Base-by-base conservation (phyloP, 2,329 filamentous ascomycete species). In the Trichoderma sp. region DNA sequence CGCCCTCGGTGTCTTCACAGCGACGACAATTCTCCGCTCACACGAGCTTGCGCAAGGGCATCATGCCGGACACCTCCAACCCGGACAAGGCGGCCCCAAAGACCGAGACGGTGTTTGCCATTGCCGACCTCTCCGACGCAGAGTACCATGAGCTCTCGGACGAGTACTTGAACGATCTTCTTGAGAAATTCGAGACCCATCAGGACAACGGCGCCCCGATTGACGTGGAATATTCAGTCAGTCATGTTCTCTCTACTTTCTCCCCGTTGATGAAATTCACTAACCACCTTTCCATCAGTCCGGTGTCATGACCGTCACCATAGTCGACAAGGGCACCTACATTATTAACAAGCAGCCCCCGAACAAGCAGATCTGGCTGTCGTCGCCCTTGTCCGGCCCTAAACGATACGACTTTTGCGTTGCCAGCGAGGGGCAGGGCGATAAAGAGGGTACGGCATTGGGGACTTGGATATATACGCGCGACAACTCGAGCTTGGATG, bases 341-440 rank as follows among this genome's bases (percentile, higher is more conserved):
- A 92, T 99, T 69, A 86, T 99, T 81, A 99, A 99, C 87, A 99
- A 99, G 80, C 95, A 99, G 79, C 95, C 95, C 0, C 93, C 94
- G 22, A 98, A 97, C 84, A 95, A 93, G 84, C 95, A 91, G 78
- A 97, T 99, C 76, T 99, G 95, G 95, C 88, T 98, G 54, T 95
- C 92, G 42, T 97, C 93, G 52, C 95, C 95, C 4, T 83, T 93
- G 64, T 94, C 92, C 6, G 95, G 95, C 0, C 95, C 95, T 15
- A 97, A 97, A 81, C 90, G 94, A 68, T 99, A 90, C 82, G 94
- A 98, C 79, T 99, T 92, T 87, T 91, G 97, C 66, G 78, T 94
- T 60, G 73, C 83, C 56, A 88, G 89, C 68, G 92, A 95, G 73
- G 84, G 86, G 35, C 91, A 93, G 74, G 68, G 69, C 29, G 86